Evolutionary conservation across 805 yeast species (phyloP).

Genomic region (Sugiyamaella qingdaonensis): DNA sequence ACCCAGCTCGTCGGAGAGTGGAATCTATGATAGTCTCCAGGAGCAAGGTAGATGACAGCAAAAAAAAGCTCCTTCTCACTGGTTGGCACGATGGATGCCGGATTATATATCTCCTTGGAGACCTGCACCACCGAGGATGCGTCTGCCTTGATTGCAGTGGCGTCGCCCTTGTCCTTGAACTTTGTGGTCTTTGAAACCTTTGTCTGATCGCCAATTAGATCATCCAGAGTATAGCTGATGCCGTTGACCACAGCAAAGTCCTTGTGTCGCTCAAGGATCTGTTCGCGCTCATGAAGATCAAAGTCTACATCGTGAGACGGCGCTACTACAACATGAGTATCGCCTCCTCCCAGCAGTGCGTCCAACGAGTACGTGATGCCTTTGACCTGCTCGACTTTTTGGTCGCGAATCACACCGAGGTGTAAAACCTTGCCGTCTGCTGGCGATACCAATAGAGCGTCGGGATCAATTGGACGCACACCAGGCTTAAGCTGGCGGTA

Average conservation of each 20-base stretch:
- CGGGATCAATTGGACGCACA: constrained; percentile 67
- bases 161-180: constrained; percentile 18
- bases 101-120: constrained; percentile 21
- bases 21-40: constrained; percentile 96
- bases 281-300: constrained; percentile 26
- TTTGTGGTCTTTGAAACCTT: constrained; percentile 37
- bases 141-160: constrained; percentile 30
- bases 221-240: constrained; percentile 64
- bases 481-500: constrained; percentile 77
- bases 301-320: constrained; percentile 36
- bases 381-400: constrained; percentile 84
- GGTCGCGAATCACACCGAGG: constrained; percentile 77
- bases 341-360: constrained; percentile 65
- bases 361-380: constrained; percentile 91
- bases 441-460: constrained; percentile 73
- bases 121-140: constrained; percentile 33
- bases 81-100: constrained; percentile 25
- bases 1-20: constrained; percentile 98
- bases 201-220: constrained; percentile 51
- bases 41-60: constrained; percentile 92
- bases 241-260: constrained; percentile 79
- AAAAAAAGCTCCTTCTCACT: constrained; percentile 63
- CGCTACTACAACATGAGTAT: constrained; percentile 11
- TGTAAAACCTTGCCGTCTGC: constrained; percentile 89
- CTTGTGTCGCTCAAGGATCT: constrained; percentile 49